Evolutionary conservation across 768 basidiomycete species (phyloP).

Genomic region (Trichaptum fuscoviolaceum): DNA sequence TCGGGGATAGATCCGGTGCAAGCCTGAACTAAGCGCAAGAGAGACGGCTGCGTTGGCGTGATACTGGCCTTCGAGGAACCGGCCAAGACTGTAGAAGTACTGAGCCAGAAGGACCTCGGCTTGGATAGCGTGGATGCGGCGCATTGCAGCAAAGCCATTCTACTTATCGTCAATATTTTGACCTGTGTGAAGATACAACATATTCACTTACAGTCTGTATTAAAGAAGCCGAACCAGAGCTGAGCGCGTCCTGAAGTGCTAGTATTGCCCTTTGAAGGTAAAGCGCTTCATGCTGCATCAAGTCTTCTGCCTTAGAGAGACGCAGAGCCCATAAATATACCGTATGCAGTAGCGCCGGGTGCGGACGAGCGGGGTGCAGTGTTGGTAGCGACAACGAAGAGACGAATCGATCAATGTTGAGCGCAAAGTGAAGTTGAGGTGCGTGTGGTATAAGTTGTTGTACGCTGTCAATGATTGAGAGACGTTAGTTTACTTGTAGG

Average conservation of each 20-base stretch:
- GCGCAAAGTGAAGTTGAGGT: slow-evolving; percentile 10
- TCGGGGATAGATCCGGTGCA: slow-evolving; percentile 38
- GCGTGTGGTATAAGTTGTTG: slow-evolving; percentile 6
- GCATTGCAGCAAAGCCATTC: not conserved
- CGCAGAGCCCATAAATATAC: slow-evolving; percentile 51
- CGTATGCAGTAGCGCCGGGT: slow-evolving; percentile 43
- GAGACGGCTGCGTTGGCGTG: slow-evolving; percentile 22
- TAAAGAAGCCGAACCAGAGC: not conserved
- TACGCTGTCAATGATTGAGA: slow-evolving; percentile 6
- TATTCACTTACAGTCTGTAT: too few species aligned
- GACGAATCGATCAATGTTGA: slow-evolving; percentile 10
- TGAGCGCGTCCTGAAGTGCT: not conserved
- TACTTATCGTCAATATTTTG: too few species aligned
- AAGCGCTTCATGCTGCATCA: slow-evolving; percentile 28
- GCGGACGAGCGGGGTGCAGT: slow-evolving; percentile 26
- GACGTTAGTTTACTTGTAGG: slow-evolving; percentile 20
- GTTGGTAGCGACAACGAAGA: slow-evolving; percentile 4
- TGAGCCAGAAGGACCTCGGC: slow-evolving; percentile 59
- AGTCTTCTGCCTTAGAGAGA: slow-evolving; percentile 36
- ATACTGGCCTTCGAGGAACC: slow-evolving; percentile 55
- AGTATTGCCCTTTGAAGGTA: not conserved
- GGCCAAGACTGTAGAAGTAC: slow-evolving; percentile 58
- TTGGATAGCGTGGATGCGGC: slow-evolving; percentile 47
- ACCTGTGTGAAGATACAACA: too few species aligned
- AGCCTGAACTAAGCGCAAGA: slow-evolving; percentile 41